Evolutionary conservation across 441 rosid genomes (phyloP), one percentile per base, ranked within the genome.

Genomic region (Brassica balearica): DNA sequence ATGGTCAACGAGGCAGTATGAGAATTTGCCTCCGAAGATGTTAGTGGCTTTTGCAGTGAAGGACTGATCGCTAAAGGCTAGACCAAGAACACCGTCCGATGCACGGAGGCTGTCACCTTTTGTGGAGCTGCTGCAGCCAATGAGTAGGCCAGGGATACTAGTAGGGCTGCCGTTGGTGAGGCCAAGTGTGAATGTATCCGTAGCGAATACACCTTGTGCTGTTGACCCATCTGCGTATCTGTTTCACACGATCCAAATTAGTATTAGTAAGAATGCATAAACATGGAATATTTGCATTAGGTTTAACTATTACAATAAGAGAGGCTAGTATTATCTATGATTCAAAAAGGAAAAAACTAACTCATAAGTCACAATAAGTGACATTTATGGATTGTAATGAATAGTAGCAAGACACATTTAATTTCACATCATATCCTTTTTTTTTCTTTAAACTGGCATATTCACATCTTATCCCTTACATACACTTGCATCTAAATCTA

Each of bases 1-100:
- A 72, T 84, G 94, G 75, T 88, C 89, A 27, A 90, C 88, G 0
- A 88, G 83, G 73, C 94, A 90, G 69, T 88, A 90, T 0, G 91
- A 87, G 81, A 90, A 90, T 48, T 82, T 85, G 9, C 81, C 74
- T 0, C 83, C 88, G 6, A 81, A 81, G 6, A 15, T 46, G 7
- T 36, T 69, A 9, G 82, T 74, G 20, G 84, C 87, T 58, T 66
- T 86, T 3, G 83, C 14, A 6, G 88, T 77, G 46, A 90, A 87
- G n/a, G 94, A 84, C 80, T 77, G 75, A 15, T 84, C 75, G 34
- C 75, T 67, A 58, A 82, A 34, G 72, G 85, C 86, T 79, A 90
- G 72, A 38, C 94, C 94, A 73, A 90, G 38, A 0, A 90, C 83
- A 4, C 94, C 92, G 48, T 88, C 91, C 0, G 88, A 85, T 14